Base-by-base conservation (phyloP, 164 flowering plant genomes). In the Brasenia schreberi region DNA sequence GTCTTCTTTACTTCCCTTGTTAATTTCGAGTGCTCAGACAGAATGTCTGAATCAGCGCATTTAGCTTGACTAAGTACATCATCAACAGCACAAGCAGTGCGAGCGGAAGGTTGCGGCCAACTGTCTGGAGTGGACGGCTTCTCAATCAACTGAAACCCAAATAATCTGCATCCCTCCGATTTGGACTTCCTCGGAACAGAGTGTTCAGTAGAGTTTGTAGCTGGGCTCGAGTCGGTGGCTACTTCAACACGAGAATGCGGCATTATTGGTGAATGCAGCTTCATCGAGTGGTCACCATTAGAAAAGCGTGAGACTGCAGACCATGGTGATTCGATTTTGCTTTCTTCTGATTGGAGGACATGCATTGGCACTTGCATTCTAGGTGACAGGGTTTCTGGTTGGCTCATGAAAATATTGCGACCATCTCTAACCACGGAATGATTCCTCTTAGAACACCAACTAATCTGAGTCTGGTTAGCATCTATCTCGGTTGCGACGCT, bases 121-220 rank as follows among this genome's bases (percentile, higher is more conserved):
- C 66, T 74, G 65, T 67, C 82, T 16, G 61, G 44, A 6, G 68
- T 18, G 67, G 73, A 44, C 18, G 43, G 39, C 7, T 67, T 62
- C 52, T 75, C 79, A 66, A 71, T 74, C 77, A 93, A 69, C 45
- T 87, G 86, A 73, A 90, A 70, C 39, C 98, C 98, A 74, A 93
- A 93, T 69, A 93, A 72, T 27, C 97, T 76, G 64, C 83, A 90
- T n/a, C 83, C 80, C 10, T 73, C 43, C 62, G 78, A 64, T 64
- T 81, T 89, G 59, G 73, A 14, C 62, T 71, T 84, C 70, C 69
- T 82, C 68, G 43, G 53, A 12, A 45, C 53, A 45, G 53, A 45
- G 11, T 45, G 53, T 45, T 45, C 53, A 45, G 53, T 7, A 45
- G 53, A 45, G 3, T 45, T 45, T 45, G 53, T 45, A 7, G 53